Evolutionary conservation across 2,329 filamentous ascomycete genomes (phyloP), one percentile per base, ranked within the genome.

Genomic region (Microsporum canis): DNA sequence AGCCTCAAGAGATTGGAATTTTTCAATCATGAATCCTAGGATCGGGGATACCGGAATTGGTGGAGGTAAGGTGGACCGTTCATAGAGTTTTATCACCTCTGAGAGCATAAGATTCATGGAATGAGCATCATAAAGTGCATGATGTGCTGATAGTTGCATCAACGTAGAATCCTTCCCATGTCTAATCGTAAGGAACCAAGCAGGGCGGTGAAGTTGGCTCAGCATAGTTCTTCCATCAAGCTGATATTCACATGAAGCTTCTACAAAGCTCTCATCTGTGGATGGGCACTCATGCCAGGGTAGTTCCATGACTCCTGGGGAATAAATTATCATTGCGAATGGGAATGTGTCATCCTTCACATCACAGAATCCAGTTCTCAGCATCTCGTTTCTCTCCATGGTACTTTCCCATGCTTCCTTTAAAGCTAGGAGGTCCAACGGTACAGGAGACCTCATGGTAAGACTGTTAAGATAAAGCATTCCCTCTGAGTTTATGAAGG

Each of bases 51-150:
- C 71, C 2, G 75, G 65, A n/a, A 68, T 53, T 2, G 68, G 63
- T 5, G 63, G 55, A 1, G 62, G 58, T 1, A 74, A 58, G 1
- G 61, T 8, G 1, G 68, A 62, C 3, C 68, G 71, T 6, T 68
- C 62, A 38, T 82, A 77, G 8, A 71, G 67, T 39, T 66, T 67
- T 1, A 73, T 67, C 10, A 95, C 76, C 65, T 87, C 82, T 0
- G 76, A 68, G 1, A 96, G 73, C 0, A 96, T 79, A 0, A 78
- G 68, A 2, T 82, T 77, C 8, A 96, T 75, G 6, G 89, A 91
- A 45, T 84, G 79, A 0, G 90, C 91, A 75, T 96, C 91, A 66
- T 95, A 96, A 0, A 96, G 76, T 0, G 88, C 88, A 73, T 96
- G 91, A 64, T 95, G 87, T 2, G 90, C 78, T 7, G 78, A 82